phyloP scores from a whole-genome alignment of 1,139 yeast genomes.

The Sugiyamaella pinicola region DNA sequence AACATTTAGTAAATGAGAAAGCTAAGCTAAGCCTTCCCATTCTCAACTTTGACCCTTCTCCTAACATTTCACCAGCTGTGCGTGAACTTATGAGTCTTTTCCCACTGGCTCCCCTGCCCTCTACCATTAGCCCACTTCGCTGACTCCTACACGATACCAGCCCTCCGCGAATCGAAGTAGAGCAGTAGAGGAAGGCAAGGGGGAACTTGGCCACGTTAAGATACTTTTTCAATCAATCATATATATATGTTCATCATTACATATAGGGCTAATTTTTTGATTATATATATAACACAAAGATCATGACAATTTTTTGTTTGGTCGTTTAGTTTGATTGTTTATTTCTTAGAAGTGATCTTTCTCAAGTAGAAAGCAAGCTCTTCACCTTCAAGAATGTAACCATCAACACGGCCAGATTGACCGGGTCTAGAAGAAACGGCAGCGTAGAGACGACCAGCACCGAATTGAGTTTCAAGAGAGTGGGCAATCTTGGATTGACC shows the following conservation, averaged over 20 bases:
- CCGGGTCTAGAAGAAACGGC: constrained; percentile 99
- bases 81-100: no score
- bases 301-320: constrained; percentile 19
- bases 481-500: constrained; percentile 80
- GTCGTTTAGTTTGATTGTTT: constrained; percentile 46
- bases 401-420: constrained; percentile 99
- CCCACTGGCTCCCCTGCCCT: no score
- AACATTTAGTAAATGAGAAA: no score
- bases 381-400: constrained; percentile 99
- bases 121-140: no score
- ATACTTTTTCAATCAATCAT: neutral
- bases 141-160: no score
- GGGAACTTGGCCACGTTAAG: no score
- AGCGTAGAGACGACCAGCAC: constrained; percentile 99
- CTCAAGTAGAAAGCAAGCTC: constrained; percentile 99
- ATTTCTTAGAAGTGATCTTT: constrained; percentile 99
- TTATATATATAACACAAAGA: constrained; percentile 20
- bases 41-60: no score
- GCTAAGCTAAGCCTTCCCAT: no score
- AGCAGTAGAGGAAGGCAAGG: no score
- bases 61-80: no score
- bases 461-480: constrained; percentile 93
- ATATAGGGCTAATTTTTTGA: constrained; percentile 7
- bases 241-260: constrained; percentile 4
- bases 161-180: no score